These are phyloP conservation scores for Pleurotus djamor DNA, from an alignment of 768 basidiomycete genomes.

Conservation along the genomic window DNA sequence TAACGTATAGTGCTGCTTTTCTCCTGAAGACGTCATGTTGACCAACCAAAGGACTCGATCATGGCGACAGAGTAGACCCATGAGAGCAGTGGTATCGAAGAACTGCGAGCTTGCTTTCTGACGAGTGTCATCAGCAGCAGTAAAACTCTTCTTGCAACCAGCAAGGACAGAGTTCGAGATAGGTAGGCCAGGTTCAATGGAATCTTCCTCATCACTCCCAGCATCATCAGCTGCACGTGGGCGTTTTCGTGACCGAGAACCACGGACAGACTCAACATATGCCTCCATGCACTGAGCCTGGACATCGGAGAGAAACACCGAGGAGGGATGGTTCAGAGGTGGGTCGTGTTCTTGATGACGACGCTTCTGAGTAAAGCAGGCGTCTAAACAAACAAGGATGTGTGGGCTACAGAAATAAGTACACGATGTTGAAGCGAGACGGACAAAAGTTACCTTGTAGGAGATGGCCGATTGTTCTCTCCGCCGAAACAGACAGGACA, in stretches of 20 bases:
- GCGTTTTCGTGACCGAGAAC: not conserved
- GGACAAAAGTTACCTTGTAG: not conserved
- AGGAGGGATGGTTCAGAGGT: not conserved
- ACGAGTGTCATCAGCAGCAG: conserved; percentile 16
- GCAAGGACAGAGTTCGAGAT: conserved; percentile 13
- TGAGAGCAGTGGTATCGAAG: conserved; percentile 25
- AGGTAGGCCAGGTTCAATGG: conserved; percentile 3
- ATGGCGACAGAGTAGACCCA: conserved; percentile 31
- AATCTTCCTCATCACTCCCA: not conserved
- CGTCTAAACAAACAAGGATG: not conserved
- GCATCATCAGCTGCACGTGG: not conserved
- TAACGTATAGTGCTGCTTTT: conserved; percentile 23
- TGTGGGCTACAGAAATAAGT: not conserved
- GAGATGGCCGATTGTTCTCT: not conserved
- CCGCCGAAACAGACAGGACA: not conserved
- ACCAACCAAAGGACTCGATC: conserved; percentile 25
- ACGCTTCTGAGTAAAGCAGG: not conserved
- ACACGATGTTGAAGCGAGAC: not conserved
- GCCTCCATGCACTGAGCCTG: conserved; percentile 5
- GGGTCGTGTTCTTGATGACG: not conserved
- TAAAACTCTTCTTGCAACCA: conserved; percentile 14
- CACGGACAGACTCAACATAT: not conserved
- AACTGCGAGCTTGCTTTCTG: conserved; percentile 10
- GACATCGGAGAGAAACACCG: conserved; percentile 5
- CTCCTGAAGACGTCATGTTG: conserved; percentile 29